phyloP scores from a whole-genome alignment of 2,329 filamentous ascomycete genomes.

The Arthrobotrys sinensis region DNA sequence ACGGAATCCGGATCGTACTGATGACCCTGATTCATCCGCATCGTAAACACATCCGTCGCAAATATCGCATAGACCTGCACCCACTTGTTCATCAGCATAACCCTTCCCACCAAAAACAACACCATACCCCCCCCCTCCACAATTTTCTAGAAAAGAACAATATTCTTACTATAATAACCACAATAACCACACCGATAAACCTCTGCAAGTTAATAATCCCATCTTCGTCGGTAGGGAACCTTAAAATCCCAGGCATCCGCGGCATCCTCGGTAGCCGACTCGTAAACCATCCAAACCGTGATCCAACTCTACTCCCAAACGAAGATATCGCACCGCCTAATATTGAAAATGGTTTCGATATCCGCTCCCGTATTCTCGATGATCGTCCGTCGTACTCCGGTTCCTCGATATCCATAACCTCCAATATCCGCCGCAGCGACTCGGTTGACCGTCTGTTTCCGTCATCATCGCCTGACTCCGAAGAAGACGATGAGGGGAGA shows the following conservation, averaged over 20 bases:
- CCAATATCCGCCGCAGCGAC: constrained; percentile 73
- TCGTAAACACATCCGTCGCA: constrained; percentile 85
- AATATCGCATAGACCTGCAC: constrained; percentile 82
- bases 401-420: constrained; percentile 76
- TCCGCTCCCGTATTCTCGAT: constrained; percentile 56
- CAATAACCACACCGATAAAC: constrained; percentile 63
- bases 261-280: constrained; percentile 62
- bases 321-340: constrained; percentile 65
- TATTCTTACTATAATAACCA: constrained; percentile 62
- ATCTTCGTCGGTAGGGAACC: constrained; percentile 53
- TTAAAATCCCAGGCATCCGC: constrained; percentile 61
- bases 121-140: not conserved
- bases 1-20: constrained; percentile 88
- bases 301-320: constrained; percentile 61
- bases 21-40: constrained; percentile 76
- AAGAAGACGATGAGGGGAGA: constrained; percentile 69
- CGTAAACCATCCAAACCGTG: constrained; percentile 63
- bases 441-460: constrained; percentile 69
- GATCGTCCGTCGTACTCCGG: constrained; percentile 64
- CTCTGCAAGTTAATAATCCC: constrained; percentile 58
- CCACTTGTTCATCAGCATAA: constrained; percentile 64
- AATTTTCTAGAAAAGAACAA: not conserved
- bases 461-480: constrained; percentile 65
- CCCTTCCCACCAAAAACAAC: not conserved
- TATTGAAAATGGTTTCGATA: constrained; percentile 57